These are phyloP conservation scores for Phytophthora vignae DNA, from an alignment of 352 stramenopile genomes.

Conservation along the genomic window DNA sequence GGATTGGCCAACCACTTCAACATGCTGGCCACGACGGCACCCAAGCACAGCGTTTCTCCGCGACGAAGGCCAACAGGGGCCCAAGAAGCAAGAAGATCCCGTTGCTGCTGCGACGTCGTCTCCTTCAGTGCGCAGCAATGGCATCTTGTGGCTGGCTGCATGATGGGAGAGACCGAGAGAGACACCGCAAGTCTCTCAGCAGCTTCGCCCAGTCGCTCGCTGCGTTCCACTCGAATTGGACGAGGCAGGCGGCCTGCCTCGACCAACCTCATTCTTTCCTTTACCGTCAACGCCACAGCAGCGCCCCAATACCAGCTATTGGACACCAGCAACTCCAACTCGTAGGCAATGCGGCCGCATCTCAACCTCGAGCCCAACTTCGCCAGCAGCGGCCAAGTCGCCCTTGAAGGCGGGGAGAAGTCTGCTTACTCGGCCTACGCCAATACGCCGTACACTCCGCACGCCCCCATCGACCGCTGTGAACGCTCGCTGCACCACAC, in stretches of 20 bases:
- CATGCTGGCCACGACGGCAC: not conserved
- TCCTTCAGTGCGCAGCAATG: not conserved
- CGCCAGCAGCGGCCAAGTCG: conserved; percentile 18
- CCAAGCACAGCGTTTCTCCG: not conserved
- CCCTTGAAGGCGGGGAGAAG: conserved; percentile 37
- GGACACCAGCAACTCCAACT: not conserved
- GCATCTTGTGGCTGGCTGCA: not conserved
- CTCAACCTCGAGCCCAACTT: conserved; percentile 27
- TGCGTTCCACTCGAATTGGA: too few species aligned
- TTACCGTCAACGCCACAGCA: not conserved
- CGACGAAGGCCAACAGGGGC: not conserved
- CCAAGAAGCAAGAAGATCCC: not conserved
- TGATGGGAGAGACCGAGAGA: not conserved
- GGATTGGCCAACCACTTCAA: conserved; percentile 2
- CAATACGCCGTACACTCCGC: conserved; percentile 24
- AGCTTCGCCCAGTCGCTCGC: not conserved
- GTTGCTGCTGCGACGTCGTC: not conserved
- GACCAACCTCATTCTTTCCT: not conserved
- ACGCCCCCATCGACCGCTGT: conserved; percentile 19
- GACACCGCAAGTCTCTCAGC: not conserved
- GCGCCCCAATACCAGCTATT: not conserved
- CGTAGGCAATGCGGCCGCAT: not conserved
- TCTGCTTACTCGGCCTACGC: conserved; percentile 34
- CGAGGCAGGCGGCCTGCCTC: too few species aligned
- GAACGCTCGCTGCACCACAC: conserved; percentile 1